Conservation (phyloP, 257 asterid genomes). For the Solanum chiquidenum region DNA sequence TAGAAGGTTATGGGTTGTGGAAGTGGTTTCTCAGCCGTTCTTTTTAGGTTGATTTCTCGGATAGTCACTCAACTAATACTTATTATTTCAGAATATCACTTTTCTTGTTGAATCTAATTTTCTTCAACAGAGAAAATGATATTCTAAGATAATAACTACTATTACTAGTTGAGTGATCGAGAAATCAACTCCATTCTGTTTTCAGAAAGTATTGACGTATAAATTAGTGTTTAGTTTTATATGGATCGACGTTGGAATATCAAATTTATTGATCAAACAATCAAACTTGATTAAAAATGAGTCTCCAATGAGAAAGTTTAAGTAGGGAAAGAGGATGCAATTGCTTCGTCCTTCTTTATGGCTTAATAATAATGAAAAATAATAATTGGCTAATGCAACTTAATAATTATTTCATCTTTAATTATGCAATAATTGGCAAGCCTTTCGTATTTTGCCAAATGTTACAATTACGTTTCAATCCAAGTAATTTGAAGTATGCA, state of each 20-base stretch:
- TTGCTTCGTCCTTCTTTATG: background rate
- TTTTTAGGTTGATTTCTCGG: background rate
- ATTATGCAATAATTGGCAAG: background rate
- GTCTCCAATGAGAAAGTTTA: background rate
- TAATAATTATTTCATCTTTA: background rate
- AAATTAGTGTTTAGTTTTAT: background rate
- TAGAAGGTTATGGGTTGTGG: background rate
- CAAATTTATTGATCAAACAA: background rate
- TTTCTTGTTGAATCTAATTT: too few species aligned
- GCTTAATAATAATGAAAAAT: background rate
- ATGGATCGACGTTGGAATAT: background rate
- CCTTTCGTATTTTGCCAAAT: background rate
- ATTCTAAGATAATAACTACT: background rate
- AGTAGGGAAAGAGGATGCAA: background rate
- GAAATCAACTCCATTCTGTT: background rate
- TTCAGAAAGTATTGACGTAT: background rate
- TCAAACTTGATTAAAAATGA: background rate
- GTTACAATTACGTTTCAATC: background rate
- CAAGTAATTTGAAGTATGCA: background rate
- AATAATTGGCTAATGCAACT: background rate
- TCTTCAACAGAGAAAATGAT: background rate
- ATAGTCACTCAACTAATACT: background rate
- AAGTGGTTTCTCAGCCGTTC: background rate
- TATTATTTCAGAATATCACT: background rate
- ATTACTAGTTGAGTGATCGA: background rate